Base-by-base conservation (phyloP, 2,329 filamentous ascomycete species). In the Claviceps maximensis region DNA sequence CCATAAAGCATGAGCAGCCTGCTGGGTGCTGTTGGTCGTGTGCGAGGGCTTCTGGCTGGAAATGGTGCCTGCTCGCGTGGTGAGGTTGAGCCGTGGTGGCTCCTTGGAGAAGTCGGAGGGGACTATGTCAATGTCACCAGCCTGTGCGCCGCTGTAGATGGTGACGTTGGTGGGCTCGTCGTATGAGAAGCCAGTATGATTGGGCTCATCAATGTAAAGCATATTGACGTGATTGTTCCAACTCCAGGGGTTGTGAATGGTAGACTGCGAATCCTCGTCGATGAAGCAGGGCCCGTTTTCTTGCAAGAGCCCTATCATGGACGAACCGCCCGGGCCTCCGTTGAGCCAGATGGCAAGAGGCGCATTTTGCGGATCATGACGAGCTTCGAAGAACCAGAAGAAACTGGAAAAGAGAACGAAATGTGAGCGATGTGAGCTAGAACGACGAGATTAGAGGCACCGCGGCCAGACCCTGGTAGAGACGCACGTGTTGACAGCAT, bases 171-270 rank as follows among this genome's bases (percentile, higher is more conserved):
- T 80, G 17, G 74, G 68, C 21, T 72, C 74, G 61, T 88, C 86
- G 62, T 79, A 82, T 1, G 82, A 85, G 58, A 85, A 81, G 42
- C 80, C 79, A 40, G 86, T 78, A 63, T 87, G 82, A 55, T 82
- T 81, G 12, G 82, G 83, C 75, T 76, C 71, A 61, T 78, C 75
- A 53, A 81, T 74, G 65, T 77, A 81, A 9, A 82, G 69, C 69
- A 74, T 71, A 56, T 74, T 74, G 54, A 71, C 70, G 51, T 68
- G 65, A 38, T 67, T 73, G 64, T 85, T 82, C 82, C 81, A 86
- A 42, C 80, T 79, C 76, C 78, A 85, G 51, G 77, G 72, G 54
- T 80, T 75, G 23, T 76, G 69, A 25, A 72, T 67, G 0, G 78
- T 82, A 27, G 73, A 72, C 53, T 77, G 74, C 42, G 70, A 71